These are phyloP conservation scores for Candida maris DNA, from an alignment of 805 yeast species.

Conservation along the genomic window DNA sequence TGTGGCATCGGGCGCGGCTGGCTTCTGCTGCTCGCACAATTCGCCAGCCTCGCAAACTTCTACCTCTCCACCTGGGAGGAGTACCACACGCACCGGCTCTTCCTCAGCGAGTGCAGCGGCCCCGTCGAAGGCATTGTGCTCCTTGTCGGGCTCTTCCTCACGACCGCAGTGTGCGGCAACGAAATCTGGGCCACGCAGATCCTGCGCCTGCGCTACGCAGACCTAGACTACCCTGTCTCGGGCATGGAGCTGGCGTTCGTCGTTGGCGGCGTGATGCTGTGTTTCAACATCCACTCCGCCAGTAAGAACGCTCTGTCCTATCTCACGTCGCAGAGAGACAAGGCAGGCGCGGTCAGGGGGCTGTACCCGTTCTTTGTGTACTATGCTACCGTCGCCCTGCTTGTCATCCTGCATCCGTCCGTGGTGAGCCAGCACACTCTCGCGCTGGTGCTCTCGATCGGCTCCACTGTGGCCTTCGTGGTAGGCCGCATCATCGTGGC, in stretches of 20 bases:
- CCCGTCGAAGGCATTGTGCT: slow-evolving; percentile 92
- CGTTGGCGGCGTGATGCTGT: slow-evolving; percentile 51
- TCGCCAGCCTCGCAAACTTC: slow-evolving; percentile 75
- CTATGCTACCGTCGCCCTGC: slow-evolving; percentile 43
- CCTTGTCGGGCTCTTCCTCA: slow-evolving; percentile 48
- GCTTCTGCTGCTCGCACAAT: slow-evolving; percentile 57
- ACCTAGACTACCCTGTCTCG: slow-evolving; percentile 36
- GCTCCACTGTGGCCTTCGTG: slow-evolving; percentile 70
- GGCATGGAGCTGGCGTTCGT: slow-evolving; percentile 40
- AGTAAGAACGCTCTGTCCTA: slow-evolving; percentile 53
- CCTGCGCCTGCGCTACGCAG: slow-evolving; percentile 27
- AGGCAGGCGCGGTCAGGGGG: slow-evolving; percentile 44
- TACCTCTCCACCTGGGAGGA: slow-evolving; percentile 95
- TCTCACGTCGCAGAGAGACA: slow-evolving; percentile 28
- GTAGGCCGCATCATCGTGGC: slow-evolving; percentile 91
- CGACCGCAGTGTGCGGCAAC: slow-evolving; percentile 71
- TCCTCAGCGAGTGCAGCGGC: slow-evolving; percentile 76
- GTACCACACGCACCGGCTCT: slow-evolving; percentile 81
- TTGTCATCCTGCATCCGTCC: slow-evolving; percentile 50
- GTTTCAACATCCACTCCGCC: slow-evolving; percentile 67
- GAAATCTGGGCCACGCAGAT: slow-evolving; percentile 53
- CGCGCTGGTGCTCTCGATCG: slow-evolving; percentile 67
- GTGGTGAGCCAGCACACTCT: slow-evolving; percentile 42
- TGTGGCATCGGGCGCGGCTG: slow-evolving; percentile 71
- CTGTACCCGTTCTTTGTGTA: slow-evolving; percentile 65